Evolutionary conservation across 169 alveolate genomes (phyloP).

Genomic region (Cryptosporidium bovis): DNA sequence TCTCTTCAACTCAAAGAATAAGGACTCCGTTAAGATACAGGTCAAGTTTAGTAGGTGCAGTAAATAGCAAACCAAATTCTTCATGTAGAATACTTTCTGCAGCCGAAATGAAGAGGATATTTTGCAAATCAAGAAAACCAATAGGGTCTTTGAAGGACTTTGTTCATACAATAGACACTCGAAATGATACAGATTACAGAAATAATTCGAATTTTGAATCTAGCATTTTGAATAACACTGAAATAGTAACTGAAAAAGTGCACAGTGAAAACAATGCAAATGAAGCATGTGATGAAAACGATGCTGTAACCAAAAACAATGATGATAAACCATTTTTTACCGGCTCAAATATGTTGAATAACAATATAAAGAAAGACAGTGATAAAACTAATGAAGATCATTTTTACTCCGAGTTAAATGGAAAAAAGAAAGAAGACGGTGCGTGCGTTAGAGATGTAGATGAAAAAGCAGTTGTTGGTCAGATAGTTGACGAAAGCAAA

Average conservation of each 20-base stretch:
- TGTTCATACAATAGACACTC: constrained; percentile 20
- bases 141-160: constrained; percentile 49
- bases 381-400: background rate
- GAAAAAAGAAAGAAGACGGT: background rate
- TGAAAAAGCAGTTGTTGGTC: background rate
- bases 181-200: constrained; percentile 5
- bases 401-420: background rate
- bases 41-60: constrained; percentile 40
- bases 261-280: background rate
- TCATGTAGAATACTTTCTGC: constrained; percentile 64
- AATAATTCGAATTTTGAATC: background rate
- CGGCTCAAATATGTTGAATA: background rate
- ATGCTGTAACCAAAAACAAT: background rate
- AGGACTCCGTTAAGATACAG: constrained; percentile 69
- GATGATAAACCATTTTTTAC: background rate
- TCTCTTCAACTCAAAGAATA: constrained; percentile 23
- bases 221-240: background rate
- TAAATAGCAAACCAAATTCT: constrained; percentile 35
- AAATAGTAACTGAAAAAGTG: background rate
- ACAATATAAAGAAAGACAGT: background rate
- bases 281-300: background rate
- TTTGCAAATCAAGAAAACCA: constrained; percentile 56
- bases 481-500: background rate
- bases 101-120: constrained; percentile 66
- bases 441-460: background rate